Base-by-base conservation (phyloP, 2,329 filamentous ascomycete genomes). In the Phaeosphaeria sp. region DNA sequence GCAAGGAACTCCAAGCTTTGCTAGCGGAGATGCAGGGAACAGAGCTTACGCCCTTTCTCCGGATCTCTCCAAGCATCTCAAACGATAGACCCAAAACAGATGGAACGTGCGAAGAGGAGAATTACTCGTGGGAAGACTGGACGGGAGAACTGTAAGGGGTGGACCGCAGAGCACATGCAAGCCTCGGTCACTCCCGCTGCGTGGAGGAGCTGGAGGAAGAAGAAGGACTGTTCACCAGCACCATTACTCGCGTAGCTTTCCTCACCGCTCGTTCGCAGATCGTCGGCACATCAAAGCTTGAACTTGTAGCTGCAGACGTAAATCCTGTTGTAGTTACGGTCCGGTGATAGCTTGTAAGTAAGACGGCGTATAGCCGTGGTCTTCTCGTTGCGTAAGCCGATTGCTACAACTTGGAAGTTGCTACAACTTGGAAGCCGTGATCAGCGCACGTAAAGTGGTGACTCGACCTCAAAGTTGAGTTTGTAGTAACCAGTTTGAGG, bases 111-210 rank as follows among this genome's bases (percentile, higher is more conserved):
- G 36, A 39, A 39, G 17, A n/a, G 15, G 36, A 39, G 36, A 39
- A 39, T 39, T 39, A 39, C 36, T 39, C 36, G 7, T 39, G 36
- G 17, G 36, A 17, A n/a, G 15, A 17, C 36, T 42, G 48, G 48
- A 50, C 11, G 21, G 22, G 36, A 40, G 76, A 25, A 79, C 77
- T 33, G 75, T 76, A 3, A 68, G 74, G 51, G 65, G 75, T 4
- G 65, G 79, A 68, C 22, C 55, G 62, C 1, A 30, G 8, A 13
- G 47, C 52, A 8, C 33, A 55, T 11, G 45, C 11, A 39, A n/a
- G 17, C 13, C 36, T n/a, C 17, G 36, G 36, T 39, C 36, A 7
- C 36, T 39, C 36, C 36, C 36, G 30, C 3, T 36, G 30, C 30
- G 13, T 36, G 45, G 45, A 48, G n/a, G 20, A 27, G n/a, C 27